Percentiles rank a stretch among this genome's conserved stretches.
Conservation (phyloP, 2,329 filamentous ascomycete species). For the Alternaria alternata region DNA sequence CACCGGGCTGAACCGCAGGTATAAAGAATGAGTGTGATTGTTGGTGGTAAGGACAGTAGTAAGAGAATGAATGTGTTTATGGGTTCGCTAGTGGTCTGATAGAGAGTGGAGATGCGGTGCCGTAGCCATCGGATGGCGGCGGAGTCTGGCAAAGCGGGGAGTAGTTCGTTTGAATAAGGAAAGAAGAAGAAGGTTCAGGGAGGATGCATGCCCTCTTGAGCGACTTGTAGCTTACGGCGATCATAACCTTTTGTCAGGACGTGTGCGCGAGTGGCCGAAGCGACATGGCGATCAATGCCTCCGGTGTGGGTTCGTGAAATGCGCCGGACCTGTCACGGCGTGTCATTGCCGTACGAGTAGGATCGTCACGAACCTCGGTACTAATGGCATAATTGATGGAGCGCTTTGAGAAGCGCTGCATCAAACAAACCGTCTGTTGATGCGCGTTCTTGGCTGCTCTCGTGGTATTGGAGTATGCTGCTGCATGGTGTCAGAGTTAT, state of each 20-base stretch:
- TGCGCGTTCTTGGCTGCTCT: neutral
- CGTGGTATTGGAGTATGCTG: neutral
- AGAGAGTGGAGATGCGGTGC: constrained; percentile 18
- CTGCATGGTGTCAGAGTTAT: neutral
- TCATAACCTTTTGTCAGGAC: constrained; percentile 32
- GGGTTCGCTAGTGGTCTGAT: constrained; percentile 12
- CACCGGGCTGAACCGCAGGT: constrained; percentile 27
- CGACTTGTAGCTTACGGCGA: constrained; percentile 20
- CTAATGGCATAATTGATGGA: neutral
- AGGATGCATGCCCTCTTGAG: constrained; percentile 15
- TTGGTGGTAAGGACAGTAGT: constrained; percentile 1
- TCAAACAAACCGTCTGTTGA: neutral
- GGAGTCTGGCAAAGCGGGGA: constrained; percentile 13
- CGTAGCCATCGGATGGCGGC: constrained; percentile 24
- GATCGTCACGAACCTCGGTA: constrained; percentile 3
- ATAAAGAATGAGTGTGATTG: constrained; percentile 11
- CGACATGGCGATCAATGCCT: constrained; percentile 36
- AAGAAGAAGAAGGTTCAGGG: constrained; percentile 12
- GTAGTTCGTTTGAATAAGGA: constrained; percentile 14
- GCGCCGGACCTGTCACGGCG: constrained; percentile 11
- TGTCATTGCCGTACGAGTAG: constrained; percentile 15
- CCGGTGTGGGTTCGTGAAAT: constrained; percentile 17
- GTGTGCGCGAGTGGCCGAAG: constrained; percentile 25
- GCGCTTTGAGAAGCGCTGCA: neutral
- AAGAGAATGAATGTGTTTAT: constrained; percentile 12